Evolutionary conservation across 2,329 filamentous ascomycete genomes (phyloP), one percentile per base, ranked within the genome.

Genomic region (Aspergillus jensenii): DNA sequence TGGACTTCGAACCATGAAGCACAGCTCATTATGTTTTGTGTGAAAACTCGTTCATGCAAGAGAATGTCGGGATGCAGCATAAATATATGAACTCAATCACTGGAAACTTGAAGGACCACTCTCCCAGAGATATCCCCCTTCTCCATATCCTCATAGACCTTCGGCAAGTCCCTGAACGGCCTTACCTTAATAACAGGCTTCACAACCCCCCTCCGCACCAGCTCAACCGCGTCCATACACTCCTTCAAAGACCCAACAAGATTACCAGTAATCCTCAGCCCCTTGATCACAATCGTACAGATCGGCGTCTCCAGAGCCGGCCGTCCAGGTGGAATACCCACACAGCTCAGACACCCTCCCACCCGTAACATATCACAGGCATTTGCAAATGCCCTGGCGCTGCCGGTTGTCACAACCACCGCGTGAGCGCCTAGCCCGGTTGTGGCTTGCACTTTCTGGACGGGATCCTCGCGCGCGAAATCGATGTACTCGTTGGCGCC

Each of bases 221-320:
- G 60, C 33, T 79, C 76, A 17, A 80, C 76, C 0, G 78, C 78
- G 56, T 79, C 78, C 64, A 79, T 69, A 44, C 77, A 79, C 60
- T 81, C 79, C 58, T 76, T 76, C 60, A 80, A 60, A 4, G 73
- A 78, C 0, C 77, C 78, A 4, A 79, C 73, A 33, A 81, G 65
- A 51, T 79, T 80, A 1, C 77, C 77, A 1, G 71, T 73, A 45
- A 79, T 75, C 51, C 65, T 74, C 31, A 80, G 58, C 1, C 78
- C 77, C 62, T 75, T 79, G 62, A 80, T 79, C 25, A 80, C 76
- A 53, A 81, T 79, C 0, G 73, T 72, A 23, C 72, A 72, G 45
- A 80, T 75, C 3, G 72, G 70, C 2, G 74, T 79, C 55, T 78
- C 71, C 44, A 80, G 66, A 51, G 64, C 67, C 2, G 75, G 69